Conservation (phyloP, 31 red algal species). For the Odonthalia washingtoniensis region DNA sequence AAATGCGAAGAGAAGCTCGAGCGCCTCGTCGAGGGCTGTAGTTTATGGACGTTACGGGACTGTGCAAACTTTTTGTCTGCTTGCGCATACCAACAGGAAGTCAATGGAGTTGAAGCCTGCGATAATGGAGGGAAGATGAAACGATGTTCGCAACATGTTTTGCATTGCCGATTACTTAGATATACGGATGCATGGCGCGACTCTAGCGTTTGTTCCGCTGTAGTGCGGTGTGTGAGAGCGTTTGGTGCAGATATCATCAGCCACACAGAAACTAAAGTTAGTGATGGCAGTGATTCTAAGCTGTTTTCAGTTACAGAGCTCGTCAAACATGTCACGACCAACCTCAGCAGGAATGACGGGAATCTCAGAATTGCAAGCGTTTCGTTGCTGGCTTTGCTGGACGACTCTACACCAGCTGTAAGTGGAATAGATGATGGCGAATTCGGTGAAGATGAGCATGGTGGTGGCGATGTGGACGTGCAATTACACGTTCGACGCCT, state of each 20-base stretch:
- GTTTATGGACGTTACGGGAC: not conserved
- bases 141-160: not conserved
- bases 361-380: slow-evolving; percentile 41
- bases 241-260: not conserved
- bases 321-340: slow-evolving; percentile 12
- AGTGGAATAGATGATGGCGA: not conserved
- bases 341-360: slow-evolving; percentile 38
- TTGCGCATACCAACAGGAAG: not conserved
- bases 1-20: not conserved
- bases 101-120: not conserved
- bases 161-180: not conserved
- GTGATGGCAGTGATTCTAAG: not conserved
- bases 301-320: not conserved
- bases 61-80: not conserved
- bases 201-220: not conserved
- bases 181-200: not conserved
- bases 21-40: not conserved
- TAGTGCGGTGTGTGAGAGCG: not conserved
- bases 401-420: not conserved
- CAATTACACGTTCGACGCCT: slow-evolving; percentile 13
- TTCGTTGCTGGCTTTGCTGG: slow-evolving; percentile 12
- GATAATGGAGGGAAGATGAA: no score
- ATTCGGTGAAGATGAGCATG: not conserved
- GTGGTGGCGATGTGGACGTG: not conserved
- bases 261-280: not conserved